Percentiles rank a stretch among this genome's conserved stretches.
Conservation (phyloP, 495 filamentous ascomycete species). For the Venustampulla echinocandica region DNA sequence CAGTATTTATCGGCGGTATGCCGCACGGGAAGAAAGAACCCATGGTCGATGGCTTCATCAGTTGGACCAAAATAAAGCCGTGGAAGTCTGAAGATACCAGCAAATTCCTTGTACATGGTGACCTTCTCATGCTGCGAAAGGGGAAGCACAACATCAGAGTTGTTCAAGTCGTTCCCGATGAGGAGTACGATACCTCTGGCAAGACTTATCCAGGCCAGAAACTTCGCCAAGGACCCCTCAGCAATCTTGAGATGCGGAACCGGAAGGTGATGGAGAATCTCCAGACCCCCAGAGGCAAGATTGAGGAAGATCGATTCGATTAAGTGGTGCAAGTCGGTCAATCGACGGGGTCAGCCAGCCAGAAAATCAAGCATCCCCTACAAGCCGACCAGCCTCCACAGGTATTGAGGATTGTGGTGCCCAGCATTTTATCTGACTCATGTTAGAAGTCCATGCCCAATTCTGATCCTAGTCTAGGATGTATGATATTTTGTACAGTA, state of each 20-base stretch:
- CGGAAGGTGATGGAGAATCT: not conserved
- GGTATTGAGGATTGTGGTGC: too few relatives aligned
- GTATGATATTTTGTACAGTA: too few relatives aligned
- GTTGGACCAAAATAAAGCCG: conserved; percentile 51
- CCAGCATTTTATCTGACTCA: too few relatives aligned
- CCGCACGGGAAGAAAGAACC: conserved; percentile 37
- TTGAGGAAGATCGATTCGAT: not conserved
- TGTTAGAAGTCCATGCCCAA: too few relatives aligned
- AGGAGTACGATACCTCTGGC: conserved; percentile 46
- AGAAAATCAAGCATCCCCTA: too few relatives aligned
- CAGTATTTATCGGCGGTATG: conserved; percentile 56
- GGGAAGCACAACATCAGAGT: conserved; percentile 78
- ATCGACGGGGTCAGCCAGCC: too few relatives aligned
- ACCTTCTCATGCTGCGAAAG: conserved; percentile 56
- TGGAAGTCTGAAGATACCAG: conserved; percentile 49
- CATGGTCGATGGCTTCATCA: conserved; percentile 48
- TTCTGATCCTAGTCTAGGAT: too few relatives aligned
- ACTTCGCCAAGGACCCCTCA: not conserved
- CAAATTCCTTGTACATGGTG: conserved; percentile 52
- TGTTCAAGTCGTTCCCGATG: conserved; percentile 62
- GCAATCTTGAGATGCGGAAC: conserved; percentile 1
- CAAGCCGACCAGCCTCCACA: too few relatives aligned
- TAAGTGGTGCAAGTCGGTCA: too few relatives aligned
- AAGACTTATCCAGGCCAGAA: conserved; percentile 33
- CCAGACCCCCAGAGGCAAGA: not conserved